These are phyloP conservation scores for Bacidia gigantensis DNA, from an alignment of 495 filamentous ascomycete species.

Conservation along the genomic window DNA sequence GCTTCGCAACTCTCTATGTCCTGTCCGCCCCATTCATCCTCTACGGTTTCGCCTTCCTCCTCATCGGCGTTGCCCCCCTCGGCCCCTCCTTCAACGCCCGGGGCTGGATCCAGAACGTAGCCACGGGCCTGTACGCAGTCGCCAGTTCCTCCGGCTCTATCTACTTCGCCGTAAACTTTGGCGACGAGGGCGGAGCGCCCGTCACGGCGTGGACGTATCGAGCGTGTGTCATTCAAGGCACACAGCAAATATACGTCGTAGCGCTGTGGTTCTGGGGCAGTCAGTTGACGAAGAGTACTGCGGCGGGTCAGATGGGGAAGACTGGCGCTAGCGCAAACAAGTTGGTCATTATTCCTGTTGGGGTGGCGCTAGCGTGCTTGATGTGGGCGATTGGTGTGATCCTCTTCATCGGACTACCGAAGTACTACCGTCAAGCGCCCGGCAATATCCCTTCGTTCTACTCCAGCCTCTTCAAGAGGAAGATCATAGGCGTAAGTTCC, in stretches of 20 bases:
- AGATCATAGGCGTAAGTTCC: constrained; percentile 31
- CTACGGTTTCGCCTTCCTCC: constrained; percentile 47
- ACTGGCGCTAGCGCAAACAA: constrained; percentile 17
- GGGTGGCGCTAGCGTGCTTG: constrained; percentile 33
- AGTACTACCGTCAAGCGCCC: constrained; percentile 51
- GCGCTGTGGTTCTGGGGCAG: constrained; percentile 52
- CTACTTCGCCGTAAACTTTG: constrained; percentile 54
- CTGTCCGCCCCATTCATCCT: constrained; percentile 41
- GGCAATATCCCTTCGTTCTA: constrained; percentile 50
- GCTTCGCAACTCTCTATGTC: constrained; percentile 39
- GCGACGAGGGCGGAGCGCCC: constrained; percentile 41
- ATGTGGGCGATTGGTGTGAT: constrained; percentile 37
- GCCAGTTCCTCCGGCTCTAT: constrained; percentile 45
- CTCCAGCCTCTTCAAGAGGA: constrained; percentile 39
- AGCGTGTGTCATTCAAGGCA: constrained; percentile 48
- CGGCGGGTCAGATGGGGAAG: constrained; percentile 12
- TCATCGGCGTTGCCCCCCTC: constrained; percentile 39
- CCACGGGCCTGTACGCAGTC: constrained; percentile 42
- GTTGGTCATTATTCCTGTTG: constrained; percentile 28
- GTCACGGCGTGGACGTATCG: constrained; percentile 49
- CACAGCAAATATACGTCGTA: constrained; percentile 48
- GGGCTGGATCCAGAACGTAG: constrained; percentile 40
- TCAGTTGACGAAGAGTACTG: constrained; percentile 21
- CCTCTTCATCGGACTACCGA: constrained; percentile 42
- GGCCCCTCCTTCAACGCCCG: constrained; percentile 18